Base-by-base conservation (phyloP, 2,329 filamentous ascomycete genomes). In the Neofusicoccum parvum region DNA sequence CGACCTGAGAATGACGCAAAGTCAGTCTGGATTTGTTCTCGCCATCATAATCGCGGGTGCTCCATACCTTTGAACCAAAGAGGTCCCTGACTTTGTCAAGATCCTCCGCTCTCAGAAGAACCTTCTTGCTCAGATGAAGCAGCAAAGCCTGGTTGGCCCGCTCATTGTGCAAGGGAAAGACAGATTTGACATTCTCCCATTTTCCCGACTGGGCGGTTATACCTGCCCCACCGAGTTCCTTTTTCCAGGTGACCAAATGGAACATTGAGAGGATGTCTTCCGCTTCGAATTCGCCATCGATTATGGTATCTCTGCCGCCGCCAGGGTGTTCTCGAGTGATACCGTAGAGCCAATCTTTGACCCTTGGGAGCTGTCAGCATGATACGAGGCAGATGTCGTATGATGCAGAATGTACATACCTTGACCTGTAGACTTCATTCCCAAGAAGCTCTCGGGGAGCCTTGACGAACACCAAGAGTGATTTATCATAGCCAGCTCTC, bases 261-360 rank as follows among this genome's bases (percentile, higher is more conserved):
- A 93, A 92, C 48, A 94, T 86, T 5, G 92, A 85, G 43, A 92
- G 86, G 45, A 95, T 83, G 50, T 92, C 86, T 79, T 96, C 92
- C 12, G 92, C 90, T 70, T 94, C 90, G 32, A 87, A 91, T 58
- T 92, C 83, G 2, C 90, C 88, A 68, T 92, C 86, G 17, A 86
- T 71, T 5, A 72, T 59, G 15, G 66, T 71, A 20, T 69, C 68
- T 17, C 68, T 69, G 6, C 63, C 72, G 10, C 72, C 81, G 48
- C 85, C 80, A 39, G 92, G 85, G n/a, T 87, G 85, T 50, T 86
- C 80, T 41, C 84, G 80, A 37, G 90, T 85, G 64, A 96, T 88
- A 36, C 92, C 91, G 73, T 92, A 89, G 2, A 96, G 84, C 91
- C 91, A 96, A 76, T 96, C 92, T 75, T 92, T 91, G 7, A 95